These are phyloP conservation scores for Stenogyne calaminthoides DNA, from an alignment of 305 asterid species.

Conservation along the genomic window DNA sequence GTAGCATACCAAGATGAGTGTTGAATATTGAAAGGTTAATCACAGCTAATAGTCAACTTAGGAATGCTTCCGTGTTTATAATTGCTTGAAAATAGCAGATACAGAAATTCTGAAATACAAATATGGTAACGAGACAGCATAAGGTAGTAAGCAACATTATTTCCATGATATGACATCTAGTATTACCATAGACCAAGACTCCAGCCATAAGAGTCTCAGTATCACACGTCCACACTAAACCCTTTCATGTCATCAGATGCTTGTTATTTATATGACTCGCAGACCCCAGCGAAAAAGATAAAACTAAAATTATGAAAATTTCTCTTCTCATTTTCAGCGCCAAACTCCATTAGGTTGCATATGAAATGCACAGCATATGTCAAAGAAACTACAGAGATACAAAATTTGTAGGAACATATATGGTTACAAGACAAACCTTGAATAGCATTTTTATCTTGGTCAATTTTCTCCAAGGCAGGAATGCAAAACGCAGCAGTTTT, in stretches of 20 bases:
- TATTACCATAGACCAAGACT: conserved; percentile 5
- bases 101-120: background rate
- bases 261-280: conserved; percentile 1
- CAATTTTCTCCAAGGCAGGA: conserved; percentile 94
- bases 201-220: background rate
- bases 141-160: conserved; percentile 1
- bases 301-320: background rate
- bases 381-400: conserved; percentile 17
- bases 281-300: background rate
- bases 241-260: conserved; percentile 19
- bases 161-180: background rate
- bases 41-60: background rate
- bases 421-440: conserved; percentile 58
- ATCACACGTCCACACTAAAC: background rate
- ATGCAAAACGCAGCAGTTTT: conserved; percentile 96
- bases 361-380: background rate
- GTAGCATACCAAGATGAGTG: conserved; percentile 11
- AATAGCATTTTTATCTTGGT: conserved; percentile 78
- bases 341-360: conserved; percentile 15
- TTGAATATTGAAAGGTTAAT: conserved; percentile 2
- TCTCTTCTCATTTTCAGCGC: conserved; percentile 19
- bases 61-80: background rate
- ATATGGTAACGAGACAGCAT: too few species aligned
- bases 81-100: background rate
- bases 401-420: conserved; percentile 27